Evolutionary conservation across 2,329 filamentous ascomycete genomes (phyloP).

Genomic region (Nothophoma quercina): DNA sequence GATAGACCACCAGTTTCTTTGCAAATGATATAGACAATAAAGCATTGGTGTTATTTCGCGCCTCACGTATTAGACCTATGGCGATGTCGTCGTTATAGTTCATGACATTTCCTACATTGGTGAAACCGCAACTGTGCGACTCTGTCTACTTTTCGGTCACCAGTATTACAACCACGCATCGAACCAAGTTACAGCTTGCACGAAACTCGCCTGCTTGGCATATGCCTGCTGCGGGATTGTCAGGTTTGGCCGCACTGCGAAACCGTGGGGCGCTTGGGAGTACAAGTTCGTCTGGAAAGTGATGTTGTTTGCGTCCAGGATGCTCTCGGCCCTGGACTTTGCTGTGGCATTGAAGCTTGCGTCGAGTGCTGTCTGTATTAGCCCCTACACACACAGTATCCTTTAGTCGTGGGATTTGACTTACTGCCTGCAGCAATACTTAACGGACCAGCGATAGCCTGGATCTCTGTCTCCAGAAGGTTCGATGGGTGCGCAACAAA

Average conservation of each 20-base stretch:
- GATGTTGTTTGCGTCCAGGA: constrained; percentile 38
- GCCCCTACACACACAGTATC: constrained; percentile 3
- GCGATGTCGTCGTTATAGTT: no score
- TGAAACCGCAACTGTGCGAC: no score
- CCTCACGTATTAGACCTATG: no score
- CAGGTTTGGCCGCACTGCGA: constrained; percentile 44
- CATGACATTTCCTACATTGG: no score
- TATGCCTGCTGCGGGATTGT: constrained; percentile 41
- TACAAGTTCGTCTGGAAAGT: constrained; percentile 46
- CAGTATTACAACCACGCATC: constrained; percentile 44
- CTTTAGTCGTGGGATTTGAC: constrained; percentile 24
- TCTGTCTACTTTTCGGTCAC: no score
- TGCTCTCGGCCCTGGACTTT: constrained; percentile 30
- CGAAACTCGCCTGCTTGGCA: constrained; percentile 46
- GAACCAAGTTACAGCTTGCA: constrained; percentile 49
- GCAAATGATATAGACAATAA: no score
- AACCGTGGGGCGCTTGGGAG: constrained; percentile 44
- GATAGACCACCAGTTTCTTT: no score
- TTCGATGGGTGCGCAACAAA: constrained; percentile 76
- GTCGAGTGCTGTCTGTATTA: constrained; percentile 30
- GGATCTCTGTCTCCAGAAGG: constrained; percentile 70
- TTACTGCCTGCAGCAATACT: constrained; percentile 68
- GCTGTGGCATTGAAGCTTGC: constrained; percentile 27
- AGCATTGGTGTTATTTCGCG: no score
- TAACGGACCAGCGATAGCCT: constrained; percentile 68